Evolutionary conservation across 768 basidiomycete genomes (phyloP), one percentile per base, ranked within the genome.

Genomic region (Russula foetens): DNA sequence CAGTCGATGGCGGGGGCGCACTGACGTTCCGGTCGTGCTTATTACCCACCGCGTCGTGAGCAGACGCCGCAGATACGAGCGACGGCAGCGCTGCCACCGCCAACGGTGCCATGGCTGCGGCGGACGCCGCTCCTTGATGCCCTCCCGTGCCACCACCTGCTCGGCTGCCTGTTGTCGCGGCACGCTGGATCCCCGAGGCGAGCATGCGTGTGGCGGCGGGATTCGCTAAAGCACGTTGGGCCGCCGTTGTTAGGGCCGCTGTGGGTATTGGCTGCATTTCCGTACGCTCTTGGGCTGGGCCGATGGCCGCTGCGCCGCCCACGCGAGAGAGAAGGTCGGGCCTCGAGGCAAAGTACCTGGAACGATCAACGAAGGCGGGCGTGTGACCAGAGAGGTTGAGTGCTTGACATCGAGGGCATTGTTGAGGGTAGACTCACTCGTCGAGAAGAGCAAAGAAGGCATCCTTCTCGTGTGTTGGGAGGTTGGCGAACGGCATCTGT

Each of bases 391-490:
- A 33, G 4, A 4, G 35, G 21, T 7, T 11, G 29, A 3, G 7
- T 19, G 39, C 31, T 33, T 33, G 39, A 19, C 39, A 19, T 41
- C 15, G 17, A 7, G 39, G 39, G 14, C 17, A 4, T 41, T 19
- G 14, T 41, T 11, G 14, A 41, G 7, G 19, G 15, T 14, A 14
- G 17, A 46, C 61, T 57, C 61, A 90, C 90, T 92, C 90, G 69
- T 92, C 90, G 38, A 92, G 75, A 24, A 92, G 79, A 31, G 80
- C 77, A 68, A 92, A 92, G 72, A 92, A 91, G 15, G 90, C 89
- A 56, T 87, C 81, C 71, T 91, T 91, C 71, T 92, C 90, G 64
- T 83, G 74, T 53, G 73, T 62, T 21, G 81, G 75, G 48, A 92
- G 79, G 65, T 80, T 85, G 57, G 87, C 70, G 68, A 92, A 92